Conservation (phyloP, 495 filamentous ascomycete species). For the Aspergillus egyptiacus region DNA sequence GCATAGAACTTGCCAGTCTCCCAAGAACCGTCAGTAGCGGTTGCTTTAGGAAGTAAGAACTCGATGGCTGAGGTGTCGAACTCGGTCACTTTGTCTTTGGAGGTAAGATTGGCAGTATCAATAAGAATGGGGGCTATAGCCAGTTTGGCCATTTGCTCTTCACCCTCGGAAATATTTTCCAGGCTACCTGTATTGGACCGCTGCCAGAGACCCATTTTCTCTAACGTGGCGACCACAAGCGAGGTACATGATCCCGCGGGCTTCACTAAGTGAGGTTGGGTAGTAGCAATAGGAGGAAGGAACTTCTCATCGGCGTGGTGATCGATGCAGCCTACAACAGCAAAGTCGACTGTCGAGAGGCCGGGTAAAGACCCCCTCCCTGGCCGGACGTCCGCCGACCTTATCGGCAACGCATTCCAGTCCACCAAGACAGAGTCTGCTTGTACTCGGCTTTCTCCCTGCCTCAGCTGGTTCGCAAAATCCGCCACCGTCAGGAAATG, state of each 20-base stretch:
- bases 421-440: constrained; percentile 66
- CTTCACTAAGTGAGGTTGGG: constrained; percentile 55
- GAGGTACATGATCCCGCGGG: constrained; percentile 75
- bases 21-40: constrained; percentile 13
- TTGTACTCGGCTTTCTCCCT: constrained; percentile 14
- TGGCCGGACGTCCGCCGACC: constrained; percentile 25
- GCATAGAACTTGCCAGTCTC: constrained; percentile 56
- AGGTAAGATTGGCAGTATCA: constrained; percentile 72
- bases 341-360: constrained; percentile 34
- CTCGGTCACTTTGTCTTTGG: constrained; percentile 65
- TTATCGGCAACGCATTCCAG: constrained; percentile 72
- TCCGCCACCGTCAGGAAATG: constrained; percentile 41
- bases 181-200: constrained; percentile 2
- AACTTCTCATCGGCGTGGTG: constrained; percentile 80
- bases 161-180: constrained; percentile 9
- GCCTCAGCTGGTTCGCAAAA: constrained; percentile 23
- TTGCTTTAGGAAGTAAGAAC: constrained; percentile 49
- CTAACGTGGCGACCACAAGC: constrained; percentile 61
- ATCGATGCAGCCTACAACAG: constrained; percentile 75
- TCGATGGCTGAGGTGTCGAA: constrained; percentile 59
- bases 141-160: constrained; percentile 65
- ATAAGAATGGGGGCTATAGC: constrained; percentile 76
- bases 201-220: constrained; percentile 49
- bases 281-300: constrained; percentile 36
- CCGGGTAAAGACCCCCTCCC: constrained; percentile 29